phyloP scores from a whole-genome alignment of 306 rosid genomes.

The Cercis canadensis region DNA sequence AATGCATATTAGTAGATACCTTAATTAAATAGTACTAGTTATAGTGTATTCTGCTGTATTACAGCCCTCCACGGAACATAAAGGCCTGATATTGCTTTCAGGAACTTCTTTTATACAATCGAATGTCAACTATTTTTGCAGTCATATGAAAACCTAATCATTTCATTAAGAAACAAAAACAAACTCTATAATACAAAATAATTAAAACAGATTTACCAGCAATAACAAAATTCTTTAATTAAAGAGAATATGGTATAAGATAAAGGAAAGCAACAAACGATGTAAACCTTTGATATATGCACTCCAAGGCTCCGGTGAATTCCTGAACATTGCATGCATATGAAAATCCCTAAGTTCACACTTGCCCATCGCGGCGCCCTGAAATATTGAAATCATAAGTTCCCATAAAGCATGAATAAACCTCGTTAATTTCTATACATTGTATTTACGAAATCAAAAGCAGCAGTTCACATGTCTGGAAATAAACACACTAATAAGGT shows the following conservation, averaged over 20 bases:
- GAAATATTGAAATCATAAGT: constrained; percentile 32
- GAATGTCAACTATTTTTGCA: no score
- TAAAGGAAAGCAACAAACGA: neutral
- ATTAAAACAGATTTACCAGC: neutral
- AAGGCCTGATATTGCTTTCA: neutral
- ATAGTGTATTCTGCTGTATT: no score
- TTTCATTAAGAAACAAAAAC: neutral
- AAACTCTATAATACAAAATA: neutral
- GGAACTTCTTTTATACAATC: neutral
- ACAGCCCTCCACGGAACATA: no score
- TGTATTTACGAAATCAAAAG: neutral
- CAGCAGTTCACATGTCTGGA: neutral
- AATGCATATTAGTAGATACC: no score
- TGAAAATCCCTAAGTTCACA: constrained; percentile 89
- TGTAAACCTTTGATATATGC: constrained; percentile 85
- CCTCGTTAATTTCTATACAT: neutral
- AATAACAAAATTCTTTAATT: neutral
- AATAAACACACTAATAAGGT: constrained; percentile 7
- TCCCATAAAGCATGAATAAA: constrained; percentile 20
- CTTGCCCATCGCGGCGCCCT: constrained; percentile 99
- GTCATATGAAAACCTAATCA: neutral
- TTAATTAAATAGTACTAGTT: no score
- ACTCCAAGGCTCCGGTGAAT: constrained; percentile 97
- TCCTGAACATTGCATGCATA: constrained; percentile 97
- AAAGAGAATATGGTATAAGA: neutral